Evolutionary conservation across 192 early-diverging fungal species (phyloP), one percentile per base, ranked within the genome.

Genomic region (Dissophora globulifera): DNA sequence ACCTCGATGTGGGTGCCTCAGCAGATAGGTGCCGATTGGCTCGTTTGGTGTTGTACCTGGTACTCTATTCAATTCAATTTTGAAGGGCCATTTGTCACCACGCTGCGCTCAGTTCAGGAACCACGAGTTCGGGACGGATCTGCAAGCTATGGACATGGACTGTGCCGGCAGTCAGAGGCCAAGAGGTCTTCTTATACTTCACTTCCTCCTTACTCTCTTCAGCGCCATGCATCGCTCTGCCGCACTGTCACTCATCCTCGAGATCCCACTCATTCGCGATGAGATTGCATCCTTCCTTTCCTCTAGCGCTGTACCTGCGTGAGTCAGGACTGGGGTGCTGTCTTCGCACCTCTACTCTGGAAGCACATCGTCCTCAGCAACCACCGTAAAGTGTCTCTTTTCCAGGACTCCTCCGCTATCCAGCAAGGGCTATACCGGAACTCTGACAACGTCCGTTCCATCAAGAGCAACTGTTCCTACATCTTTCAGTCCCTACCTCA

Each of bases 31-130:
- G n/a, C 13, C 13, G 38, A 10, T 40, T 40, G 13, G 7, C 8
- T 40, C 7, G 13, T 40, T 7, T 40, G 38, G 38, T 40, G 13
- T 13, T 40, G 8, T 10, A 40, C 38, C 13, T 13, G 38, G n/a
- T 13, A 22, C 33, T 40, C 13, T 40, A 40, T 40, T 40, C 38
- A 40, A 10, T 40, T 7, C 38, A 40, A 6, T 47, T 54, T 11
- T 17, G 12, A 4, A 1, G 1, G 23, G 40, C 13, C 8, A 10
- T 40, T 40, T 40, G 33, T 58, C 65, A 62, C 53, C 82, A 84
- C 69, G 91, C 90, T 91, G 97, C 97, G 96, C 95, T 98, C 8
- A 95, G 97, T 82, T 78, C 89, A 61, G 84, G 93, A 45, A 97
- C 97, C 95, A 96, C 96, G 90, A 96, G 95, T n/a, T n/a, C n/a